A percentile compares a stretch with the other conserved stretches of the same genome.
phyloP scores from a whole-genome alignment of 106 monocot genomes.

The Allium fistulosum region DNA sequence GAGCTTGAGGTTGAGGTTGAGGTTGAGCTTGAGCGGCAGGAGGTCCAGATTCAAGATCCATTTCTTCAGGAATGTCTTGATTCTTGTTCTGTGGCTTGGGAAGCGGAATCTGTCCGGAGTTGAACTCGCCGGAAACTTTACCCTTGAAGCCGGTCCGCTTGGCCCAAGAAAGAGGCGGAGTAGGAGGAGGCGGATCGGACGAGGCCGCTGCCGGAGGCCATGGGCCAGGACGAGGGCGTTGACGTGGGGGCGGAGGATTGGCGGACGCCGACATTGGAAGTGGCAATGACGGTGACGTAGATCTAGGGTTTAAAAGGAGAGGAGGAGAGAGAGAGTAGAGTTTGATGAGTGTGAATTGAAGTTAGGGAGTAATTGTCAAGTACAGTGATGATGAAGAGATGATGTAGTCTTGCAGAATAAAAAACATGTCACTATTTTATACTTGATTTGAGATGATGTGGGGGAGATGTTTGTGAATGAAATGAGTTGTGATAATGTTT shows the following conservation, averaged over 20 bases:
- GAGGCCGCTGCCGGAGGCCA: constrained; percentile 32
- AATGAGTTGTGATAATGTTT: too few relatives aligned
- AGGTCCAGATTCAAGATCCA: constrained; percentile 65
- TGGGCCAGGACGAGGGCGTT: constrained; percentile 54
- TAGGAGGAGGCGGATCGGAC: constrained; percentile 1
- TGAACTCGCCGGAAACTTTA: constrained; percentile 48
- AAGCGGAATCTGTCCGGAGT: constrained; percentile 50
- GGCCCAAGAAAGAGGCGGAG: constrained; percentile 66
- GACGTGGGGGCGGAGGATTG: constrained; percentile 19
- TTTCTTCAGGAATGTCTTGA: constrained; percentile 4
- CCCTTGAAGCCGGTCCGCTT: constrained; percentile 73
- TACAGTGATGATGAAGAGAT: not conserved
- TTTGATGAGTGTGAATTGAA: not conserved
- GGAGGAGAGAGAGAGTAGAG: not conserved
- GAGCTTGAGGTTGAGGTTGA: not conserved
- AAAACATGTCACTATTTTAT: too few relatives aligned
- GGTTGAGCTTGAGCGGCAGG: too few relatives aligned
- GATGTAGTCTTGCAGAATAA: not conserved
- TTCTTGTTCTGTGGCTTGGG: constrained; percentile 12
- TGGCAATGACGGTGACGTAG: not conserved
- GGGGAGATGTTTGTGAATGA: too few relatives aligned
- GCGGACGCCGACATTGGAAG: constrained; percentile 5
- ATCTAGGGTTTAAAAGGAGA: constrained; percentile 3
- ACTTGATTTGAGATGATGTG: too few relatives aligned
- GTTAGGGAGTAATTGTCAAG: not conserved